Conservation (phyloP, 768 basidiomycete genomes). For the Harrya chromipes region DNA sequence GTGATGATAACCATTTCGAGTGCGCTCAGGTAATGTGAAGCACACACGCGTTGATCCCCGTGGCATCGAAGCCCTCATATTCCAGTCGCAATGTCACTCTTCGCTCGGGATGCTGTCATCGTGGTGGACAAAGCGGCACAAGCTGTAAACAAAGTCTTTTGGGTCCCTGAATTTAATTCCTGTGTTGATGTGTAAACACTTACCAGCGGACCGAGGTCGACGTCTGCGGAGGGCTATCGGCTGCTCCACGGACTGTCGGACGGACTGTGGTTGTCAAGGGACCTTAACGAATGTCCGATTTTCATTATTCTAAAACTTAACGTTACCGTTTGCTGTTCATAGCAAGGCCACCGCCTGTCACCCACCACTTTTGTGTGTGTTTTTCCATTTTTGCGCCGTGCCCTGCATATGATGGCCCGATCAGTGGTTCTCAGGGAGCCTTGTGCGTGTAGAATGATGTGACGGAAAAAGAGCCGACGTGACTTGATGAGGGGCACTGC, state of each 20-base stretch:
- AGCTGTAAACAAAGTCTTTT: slow-evolving; percentile 11
- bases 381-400: slow-evolving; percentile 26
- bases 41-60: slow-evolving; percentile 25
- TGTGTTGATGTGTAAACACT: slow-evolving; percentile 17
- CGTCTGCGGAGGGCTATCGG: slow-evolving; percentile 21
- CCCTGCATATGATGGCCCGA: slow-evolving; percentile 17
- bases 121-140: slow-evolving; percentile 13
- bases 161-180: slow-evolving; percentile 21
- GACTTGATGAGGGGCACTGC: slow-evolving; percentile 3
- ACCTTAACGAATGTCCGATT: slow-evolving; percentile 7
- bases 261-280: slow-evolving; percentile 13
- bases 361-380: not conserved
- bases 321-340: slow-evolving; percentile 18
- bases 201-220: slow-evolving; percentile 7
- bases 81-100: slow-evolving; percentile 7
- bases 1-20: slow-evolving; percentile 15
- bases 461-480: slow-evolving; percentile 17
- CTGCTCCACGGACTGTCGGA: slow-evolving; percentile 12
- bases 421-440: slow-evolving; percentile 1
- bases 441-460: slow-evolving; percentile 14
- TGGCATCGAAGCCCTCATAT: slow-evolving; percentile 19
- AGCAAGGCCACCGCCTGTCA: slow-evolving; percentile 3
- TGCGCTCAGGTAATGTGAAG: slow-evolving; percentile 16
- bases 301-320: slow-evolving; percentile 17
- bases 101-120: slow-evolving; percentile 30